Evolutionary conservation across 2,329 filamentous ascomycete genomes (phyloP), one percentile per base, ranked within the genome.

Genomic region (Phialophora chinensis): DNA sequence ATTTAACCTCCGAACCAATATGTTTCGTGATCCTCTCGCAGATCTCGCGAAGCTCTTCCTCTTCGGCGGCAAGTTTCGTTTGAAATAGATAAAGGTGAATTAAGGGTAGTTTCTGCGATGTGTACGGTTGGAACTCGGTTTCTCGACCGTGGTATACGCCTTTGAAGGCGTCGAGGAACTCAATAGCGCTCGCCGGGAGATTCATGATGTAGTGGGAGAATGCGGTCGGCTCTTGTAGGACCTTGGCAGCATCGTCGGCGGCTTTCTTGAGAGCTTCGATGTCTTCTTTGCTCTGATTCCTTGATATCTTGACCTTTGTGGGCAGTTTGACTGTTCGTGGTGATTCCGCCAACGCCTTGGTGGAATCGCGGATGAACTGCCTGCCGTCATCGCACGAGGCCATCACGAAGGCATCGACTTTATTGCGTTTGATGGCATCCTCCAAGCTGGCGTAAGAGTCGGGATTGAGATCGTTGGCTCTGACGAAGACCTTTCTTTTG

Each of bases 171-270:
- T 87, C 82, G 74, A 97, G 84, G 76, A 99, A 99, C 66, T 91
- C 89, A 67, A 95, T 89, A 0, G 95, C 94, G 0, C 88, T 91
- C 1, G 93, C 95, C 0, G 95, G 95, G 17, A 99, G 89, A 79
- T 99, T 99, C 92, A 99, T 97, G 71, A 98, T 91, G 77, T 93
- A 99, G 81, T 98, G 95, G n/a, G 88, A 86, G 76, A 98, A 91
- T 44, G 89, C 89, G 2, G 85, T 84, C 2, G 94, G 94, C 54
- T 93, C 83, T 11, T 72, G 62, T 20, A 83, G 75, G 79, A 66
- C 78, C 77, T 38, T 62, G 6, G 60, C 57, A 5, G 49, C 60
- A 14, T 62, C 64, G 50, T 69, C 42, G 6, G 63, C 65, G 67
- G 72, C 75, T 72, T 65, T 70, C 38, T 42, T 58, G 4, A 35